These are phyloP conservation scores for Jacaranda copaia DNA, from an alignment of 257 asterid genomes.

Conservation along the genomic window DNA sequence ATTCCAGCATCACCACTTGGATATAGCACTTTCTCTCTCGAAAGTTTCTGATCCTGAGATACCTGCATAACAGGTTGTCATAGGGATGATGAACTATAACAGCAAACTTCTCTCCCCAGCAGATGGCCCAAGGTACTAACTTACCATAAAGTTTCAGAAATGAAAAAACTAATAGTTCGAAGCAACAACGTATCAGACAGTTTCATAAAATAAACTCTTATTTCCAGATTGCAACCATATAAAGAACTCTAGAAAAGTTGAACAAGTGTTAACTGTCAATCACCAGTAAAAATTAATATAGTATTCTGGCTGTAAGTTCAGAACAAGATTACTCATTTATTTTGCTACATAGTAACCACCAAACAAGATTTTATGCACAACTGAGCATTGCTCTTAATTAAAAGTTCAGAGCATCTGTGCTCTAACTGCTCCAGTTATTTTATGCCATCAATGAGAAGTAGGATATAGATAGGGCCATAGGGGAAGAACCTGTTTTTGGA, in stretches of 20 bases:
- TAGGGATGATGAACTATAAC: neutral
- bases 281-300: neutral
- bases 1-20: conserved; percentile 75
- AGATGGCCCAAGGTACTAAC: neutral
- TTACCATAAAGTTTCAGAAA: neutral
- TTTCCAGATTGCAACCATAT: neutral
- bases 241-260: neutral
- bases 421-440: neutral
- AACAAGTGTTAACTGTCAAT: neutral
- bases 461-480: conserved; percentile 9
- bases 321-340: neutral
- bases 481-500: conserved; percentile 66
- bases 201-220: neutral
- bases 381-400: neutral
- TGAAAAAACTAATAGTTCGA: neutral
- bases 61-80: no score
- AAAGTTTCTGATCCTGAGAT: conserved; percentile 67
- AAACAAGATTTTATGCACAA: neutral
- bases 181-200: neutral
- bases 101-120: neutral
- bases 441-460: neutral
- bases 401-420: neutral
- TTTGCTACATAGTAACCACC: neutral
- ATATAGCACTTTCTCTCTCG: conserved; percentile 69
- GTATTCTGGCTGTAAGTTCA: neutral